Evolutionary conservation across 495 filamentous ascomycete genomes (phyloP).

Genomic region (Pyrenopolyporus hunteri): DNA sequence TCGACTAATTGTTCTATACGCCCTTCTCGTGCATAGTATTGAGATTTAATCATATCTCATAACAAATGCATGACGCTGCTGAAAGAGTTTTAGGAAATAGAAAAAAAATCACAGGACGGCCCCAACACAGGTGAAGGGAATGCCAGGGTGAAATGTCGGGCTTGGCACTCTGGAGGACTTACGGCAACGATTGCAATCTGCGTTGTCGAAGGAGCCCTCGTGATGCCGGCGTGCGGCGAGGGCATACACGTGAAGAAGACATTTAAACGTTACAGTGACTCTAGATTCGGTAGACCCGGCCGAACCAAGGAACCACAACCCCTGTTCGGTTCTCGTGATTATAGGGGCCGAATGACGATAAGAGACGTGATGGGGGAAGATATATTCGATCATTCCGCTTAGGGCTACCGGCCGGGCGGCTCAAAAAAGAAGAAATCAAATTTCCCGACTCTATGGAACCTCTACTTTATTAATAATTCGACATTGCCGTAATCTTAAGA

Average conservation of each 20-base stretch:
- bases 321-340: slow-evolving; percentile 17
- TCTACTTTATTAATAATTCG: slow-evolving; percentile 23
- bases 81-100: too few species aligned
- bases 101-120: not conserved
- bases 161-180: not conserved
- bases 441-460: slow-evolving; percentile 35
- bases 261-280: slow-evolving; percentile 1
- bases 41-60: slow-evolving; percentile 24
- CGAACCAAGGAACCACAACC: slow-evolving; percentile 20
- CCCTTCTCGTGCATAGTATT: slow-evolving; percentile 9
- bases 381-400: slow-evolving; percentile 21
- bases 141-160: not conserved
- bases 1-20: slow-evolving; percentile 7
- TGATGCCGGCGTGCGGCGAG: too few species aligned
- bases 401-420: slow-evolving; percentile 25
- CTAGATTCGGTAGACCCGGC: slow-evolving; percentile 21
- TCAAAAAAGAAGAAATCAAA: slow-evolving; percentile 28
- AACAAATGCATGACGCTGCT: not conserved
- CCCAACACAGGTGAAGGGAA: not conserved
- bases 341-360: slow-evolving; percentile 30
- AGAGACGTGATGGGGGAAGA: slow-evolving; percentile 13
- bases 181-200: not conserved
- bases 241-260: too few species aligned
- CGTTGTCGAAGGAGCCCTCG: too few species aligned
- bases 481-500: slow-evolving; percentile 24